These are phyloP conservation scores for Mucor lusitanicus DNA, from an alignment of 371 early-diverging fungal genomes.

Conservation along the genomic window DNA sequence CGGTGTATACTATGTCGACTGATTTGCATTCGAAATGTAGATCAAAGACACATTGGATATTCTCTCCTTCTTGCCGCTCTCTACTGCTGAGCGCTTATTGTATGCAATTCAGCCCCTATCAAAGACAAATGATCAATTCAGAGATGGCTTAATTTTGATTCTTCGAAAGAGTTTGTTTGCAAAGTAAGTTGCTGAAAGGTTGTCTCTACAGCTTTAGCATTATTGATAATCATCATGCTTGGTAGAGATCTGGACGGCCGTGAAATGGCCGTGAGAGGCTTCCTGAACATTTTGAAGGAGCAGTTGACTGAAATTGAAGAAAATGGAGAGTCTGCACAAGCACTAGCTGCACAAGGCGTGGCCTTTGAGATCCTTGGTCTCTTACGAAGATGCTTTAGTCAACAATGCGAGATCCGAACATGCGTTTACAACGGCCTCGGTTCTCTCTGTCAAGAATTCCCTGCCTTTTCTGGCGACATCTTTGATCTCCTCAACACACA, in stretches of 20 bases:
- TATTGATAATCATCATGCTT: no score
- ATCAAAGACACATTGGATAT: slow-evolving; percentile 63
- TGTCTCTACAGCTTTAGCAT: no score
- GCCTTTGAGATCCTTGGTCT: slow-evolving; percentile 61
- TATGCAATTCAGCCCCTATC: slow-evolving; percentile 53
- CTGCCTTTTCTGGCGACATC: slow-evolving; percentile 43
- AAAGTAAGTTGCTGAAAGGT: slow-evolving; percentile 44
- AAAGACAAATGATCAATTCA: slow-evolving; percentile 48
- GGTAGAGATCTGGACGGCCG: slow-evolving; percentile 60
- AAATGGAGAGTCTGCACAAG: slow-evolving; percentile 9
- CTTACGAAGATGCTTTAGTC: slow-evolving; percentile 59
- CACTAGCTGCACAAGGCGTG: slow-evolving; percentile 19
- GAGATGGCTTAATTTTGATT: slow-evolving; percentile 60
- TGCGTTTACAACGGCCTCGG: slow-evolving; percentile 56
- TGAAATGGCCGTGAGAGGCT: slow-evolving; percentile 58
- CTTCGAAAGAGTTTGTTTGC: slow-evolving; percentile 64
- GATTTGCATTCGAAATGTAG: slow-evolving; percentile 24
- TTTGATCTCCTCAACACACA: slow-evolving; percentile 59
- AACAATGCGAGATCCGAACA: slow-evolving; percentile 56
- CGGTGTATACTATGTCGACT: neutral
- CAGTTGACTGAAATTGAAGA: slow-evolving; percentile 16
- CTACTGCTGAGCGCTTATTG: slow-evolving; percentile 54
- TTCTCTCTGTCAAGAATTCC: slow-evolving; percentile 30
- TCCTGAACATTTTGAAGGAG: slow-evolving; percentile 47
- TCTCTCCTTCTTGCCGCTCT: slow-evolving; percentile 54